Conservation (phyloP, 768 basidiomycete species). For the Boletus sensibilis region DNA sequence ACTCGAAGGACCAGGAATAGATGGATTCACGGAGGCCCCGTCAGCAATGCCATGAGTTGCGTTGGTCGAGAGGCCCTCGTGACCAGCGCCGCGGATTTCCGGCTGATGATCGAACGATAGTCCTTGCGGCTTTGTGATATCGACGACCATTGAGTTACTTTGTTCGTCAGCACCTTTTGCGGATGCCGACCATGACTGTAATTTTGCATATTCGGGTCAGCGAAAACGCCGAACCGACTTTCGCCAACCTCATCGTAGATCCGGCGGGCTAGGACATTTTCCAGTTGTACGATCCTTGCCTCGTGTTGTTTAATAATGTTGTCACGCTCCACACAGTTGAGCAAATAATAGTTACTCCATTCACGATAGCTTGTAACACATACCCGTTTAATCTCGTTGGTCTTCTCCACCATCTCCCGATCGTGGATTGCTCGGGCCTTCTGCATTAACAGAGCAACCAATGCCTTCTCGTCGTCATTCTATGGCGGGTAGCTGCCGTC, state of each 20-base stretch:
- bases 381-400: slow-evolving; percentile 57
- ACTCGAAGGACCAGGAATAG: slow-evolving; percentile 12
- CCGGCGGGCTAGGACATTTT: slow-evolving; percentile 45
- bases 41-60: slow-evolving; percentile 8
- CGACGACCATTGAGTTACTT: slow-evolving; percentile 10
- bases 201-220: slow-evolving; percentile 15
- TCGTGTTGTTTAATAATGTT: slow-evolving; percentile 44
- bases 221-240: slow-evolving; percentile 10
- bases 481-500: slow-evolving; percentile 25
- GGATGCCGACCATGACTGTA: slow-evolving; percentile 11
- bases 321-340: slow-evolving; percentile 42
- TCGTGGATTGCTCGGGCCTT: slow-evolving; percentile 49
- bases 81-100: slow-evolving; percentile 19
- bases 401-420: slow-evolving; percentile 51
- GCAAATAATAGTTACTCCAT: slow-evolving; percentile 5
- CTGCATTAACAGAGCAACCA: slow-evolving; percentile 46
- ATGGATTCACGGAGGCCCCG: slow-evolving; percentile 8
- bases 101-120: slow-evolving; percentile 15
- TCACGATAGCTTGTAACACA: slow-evolving; percentile 13
- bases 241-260: slow-evolving; percentile 37
- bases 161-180: slow-evolving; percentile 14
- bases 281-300: slow-evolving; percentile 44
- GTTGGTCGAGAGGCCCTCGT: slow-evolving; percentile 10
- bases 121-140: slow-evolving; percentile 10
- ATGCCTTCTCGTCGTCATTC: slow-evolving; percentile 50